Evolutionary conservation across 805 yeast genomes (phyloP).

Genomic region (Candida nemodendra): DNA sequence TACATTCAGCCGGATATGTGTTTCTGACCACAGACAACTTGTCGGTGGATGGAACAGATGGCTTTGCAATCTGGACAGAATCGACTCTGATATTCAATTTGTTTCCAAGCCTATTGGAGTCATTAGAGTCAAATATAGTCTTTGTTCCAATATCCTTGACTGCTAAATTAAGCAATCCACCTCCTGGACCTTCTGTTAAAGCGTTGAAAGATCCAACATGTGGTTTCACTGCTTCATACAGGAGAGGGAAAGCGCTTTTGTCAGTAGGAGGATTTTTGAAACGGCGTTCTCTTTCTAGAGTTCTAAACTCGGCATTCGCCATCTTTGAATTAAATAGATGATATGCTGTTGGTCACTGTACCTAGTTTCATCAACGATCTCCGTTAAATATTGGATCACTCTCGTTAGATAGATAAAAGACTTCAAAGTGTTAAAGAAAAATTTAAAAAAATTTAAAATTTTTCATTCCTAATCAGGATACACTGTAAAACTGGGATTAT

Average conservation of each 20-base stretch:
- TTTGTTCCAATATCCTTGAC: conserved; percentile 86
- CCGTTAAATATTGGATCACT: no score
- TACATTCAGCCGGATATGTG: conserved; percentile 80
- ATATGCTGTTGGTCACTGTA: no score
- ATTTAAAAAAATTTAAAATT: no score
- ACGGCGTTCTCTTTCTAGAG: conserved; percentile 83
- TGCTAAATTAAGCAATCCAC: conserved; percentile 81
- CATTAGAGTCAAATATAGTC: conserved; percentile 79
- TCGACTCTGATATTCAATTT: conserved; percentile 84
- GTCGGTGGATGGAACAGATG: conserved; percentile 69
- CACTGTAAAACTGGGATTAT: no score
- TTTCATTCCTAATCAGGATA: no score
- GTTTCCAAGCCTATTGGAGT: conserved; percentile 72
- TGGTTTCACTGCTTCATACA: conserved; percentile 88
- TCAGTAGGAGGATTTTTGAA: conserved; percentile 90
- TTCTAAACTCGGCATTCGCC: conserved; percentile 61
- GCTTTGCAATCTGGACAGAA: conserved; percentile 82
- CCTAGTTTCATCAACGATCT: no score
- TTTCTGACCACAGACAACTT: conserved; percentile 74
- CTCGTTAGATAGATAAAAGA: no score
- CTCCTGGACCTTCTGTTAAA: conserved; percentile 81
- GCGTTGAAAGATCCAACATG: conserved; percentile 97
- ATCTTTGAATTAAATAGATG: no score
- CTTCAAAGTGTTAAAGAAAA: no score
- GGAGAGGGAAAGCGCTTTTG: conserved; percentile 74